Evolutionary conservation across 169 alveolate genomes (phyloP), one percentile per base, ranked within the genome.

Genomic region (Eimeria praecox): DNA sequence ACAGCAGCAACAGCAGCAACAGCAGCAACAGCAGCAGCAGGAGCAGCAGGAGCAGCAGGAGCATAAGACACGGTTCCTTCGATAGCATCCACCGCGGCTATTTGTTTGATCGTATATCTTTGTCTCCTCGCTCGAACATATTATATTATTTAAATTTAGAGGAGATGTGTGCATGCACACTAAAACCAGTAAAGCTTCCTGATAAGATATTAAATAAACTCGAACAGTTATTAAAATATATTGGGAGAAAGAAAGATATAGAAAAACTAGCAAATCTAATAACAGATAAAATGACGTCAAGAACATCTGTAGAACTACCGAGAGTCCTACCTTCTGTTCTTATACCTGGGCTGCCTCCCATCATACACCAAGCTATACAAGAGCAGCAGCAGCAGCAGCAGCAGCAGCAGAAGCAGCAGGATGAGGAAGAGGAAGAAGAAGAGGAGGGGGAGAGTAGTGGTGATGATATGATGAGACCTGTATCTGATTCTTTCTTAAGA

Each of bases 251-350:
- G 95, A 96, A 95, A 88, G 98, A 97, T 86, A 52, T 98, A 73
- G 99, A 98, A 78, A 96, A 96, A 77, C 92, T 97, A 85, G 98
- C 98, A 8, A 69, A 97, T 10, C 97, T 91, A 94, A 83, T 98
- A 62, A 92, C 97, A 44, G 96, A 91, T 33, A 86, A 97, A 90
- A 46, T 95, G 8, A 97, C 98, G 14, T 94, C 98, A 49, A 92
- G 99, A 80, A 96, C 97, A 33, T 97, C 98, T 49, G 99, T 96
- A 20, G 99, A 97, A 80, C 96, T 97, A 33, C 99, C 99, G 38
- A 87, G 98, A 54, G 97, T 97, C 38, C 94, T 97, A 56, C 98
- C 98, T 12, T 98, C 99, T 18, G 95, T 35, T 78, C 77, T 90
- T 24, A 54, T 90, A 97, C 96, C 94, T 88, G 80, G 69, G 64